Evolutionary conservation across 2,329 filamentous ascomycete species (phyloP).

Genomic region (Laburnicola sp.): DNA sequence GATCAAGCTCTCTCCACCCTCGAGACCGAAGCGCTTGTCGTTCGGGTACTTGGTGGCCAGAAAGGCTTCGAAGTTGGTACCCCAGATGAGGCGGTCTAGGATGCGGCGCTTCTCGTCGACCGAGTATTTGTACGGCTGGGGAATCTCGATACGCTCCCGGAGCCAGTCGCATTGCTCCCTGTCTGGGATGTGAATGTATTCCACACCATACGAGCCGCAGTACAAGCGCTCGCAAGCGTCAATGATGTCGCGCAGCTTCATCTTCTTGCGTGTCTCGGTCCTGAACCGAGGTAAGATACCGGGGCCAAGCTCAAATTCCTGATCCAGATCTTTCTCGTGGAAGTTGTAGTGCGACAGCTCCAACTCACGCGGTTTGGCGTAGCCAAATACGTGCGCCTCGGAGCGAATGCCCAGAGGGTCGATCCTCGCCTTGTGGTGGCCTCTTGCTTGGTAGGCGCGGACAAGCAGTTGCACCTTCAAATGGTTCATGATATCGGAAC

Average conservation of each 20-base stretch:
- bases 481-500: slow-evolving; percentile 89
- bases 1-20: slow-evolving; percentile 95
- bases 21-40: slow-evolving; percentile 98
- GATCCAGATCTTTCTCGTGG: slow-evolving; percentile 88
- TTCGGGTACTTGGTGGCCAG: slow-evolving; percentile 97
- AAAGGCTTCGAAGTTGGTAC: slow-evolving; percentile 95
- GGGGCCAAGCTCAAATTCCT: slow-evolving; percentile 87
- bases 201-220: slow-evolving; percentile 94
- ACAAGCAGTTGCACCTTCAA: slow-evolving; percentile 97
- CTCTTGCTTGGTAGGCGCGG: slow-evolving; percentile 95
- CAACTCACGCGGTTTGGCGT: slow-evolving; percentile 87
- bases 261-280: slow-evolving; percentile 85
- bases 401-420: slow-evolving; percentile 93
- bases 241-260: slow-evolving; percentile 95
- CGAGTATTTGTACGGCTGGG: slow-evolving; percentile 93
- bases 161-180: slow-evolving; percentile 98
- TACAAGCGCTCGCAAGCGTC: slow-evolving; percentile 92
- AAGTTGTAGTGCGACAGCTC: slow-evolving; percentile 94
- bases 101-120: slow-evolving; percentile 98
- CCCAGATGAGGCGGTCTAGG: slow-evolving; percentile 97
- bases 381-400: slow-evolving; percentile 80
- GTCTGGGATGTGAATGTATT: slow-evolving; percentile 99
- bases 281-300: slow-evolving; percentile 95
- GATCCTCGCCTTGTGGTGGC: slow-evolving; percentile 97
- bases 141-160: slow-evolving; percentile 90